Conservation (phyloP, 306 rosid species). For the Amphicarpaea edgeworthii region DNA sequence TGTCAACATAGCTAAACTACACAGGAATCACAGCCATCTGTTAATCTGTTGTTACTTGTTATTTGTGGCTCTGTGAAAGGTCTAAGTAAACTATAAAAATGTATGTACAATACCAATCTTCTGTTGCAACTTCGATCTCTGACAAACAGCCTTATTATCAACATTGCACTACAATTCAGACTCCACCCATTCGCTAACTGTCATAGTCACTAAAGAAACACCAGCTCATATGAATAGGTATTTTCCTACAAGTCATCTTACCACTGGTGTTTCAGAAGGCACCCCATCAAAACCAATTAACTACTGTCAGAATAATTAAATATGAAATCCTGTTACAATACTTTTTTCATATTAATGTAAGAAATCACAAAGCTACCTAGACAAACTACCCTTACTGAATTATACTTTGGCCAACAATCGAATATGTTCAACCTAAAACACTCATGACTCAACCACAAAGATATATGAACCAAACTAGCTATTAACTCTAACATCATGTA, state of each 20-base stretch:
- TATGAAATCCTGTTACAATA: neutral
- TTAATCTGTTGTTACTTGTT: too few species aligned
- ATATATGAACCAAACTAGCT: neutral
- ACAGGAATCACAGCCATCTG: too few species aligned
- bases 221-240: neutral
- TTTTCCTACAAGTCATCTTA: neutral
- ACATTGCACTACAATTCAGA: too few species aligned
- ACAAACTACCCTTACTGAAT: constrained; percentile 10
- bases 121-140: too few species aligned
- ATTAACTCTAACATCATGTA: neutral
- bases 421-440: constrained; percentile 2
- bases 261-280: neutral
- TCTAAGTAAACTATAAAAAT: too few species aligned
- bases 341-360: neutral
- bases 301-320: constrained; percentile 4
- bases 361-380: neutral
- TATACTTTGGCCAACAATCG: neutral
- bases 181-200: too few species aligned
- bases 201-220: too few species aligned
- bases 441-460: constrained; percentile 12
- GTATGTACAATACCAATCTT: too few species aligned
- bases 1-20: neutral
- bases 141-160: too few species aligned
- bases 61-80: too few species aligned
- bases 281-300: neutral